Evolutionary conservation across 1,284 basidiomycete genomes (phyloP).

Genomic region (Pseudozyma sp.): DNA sequence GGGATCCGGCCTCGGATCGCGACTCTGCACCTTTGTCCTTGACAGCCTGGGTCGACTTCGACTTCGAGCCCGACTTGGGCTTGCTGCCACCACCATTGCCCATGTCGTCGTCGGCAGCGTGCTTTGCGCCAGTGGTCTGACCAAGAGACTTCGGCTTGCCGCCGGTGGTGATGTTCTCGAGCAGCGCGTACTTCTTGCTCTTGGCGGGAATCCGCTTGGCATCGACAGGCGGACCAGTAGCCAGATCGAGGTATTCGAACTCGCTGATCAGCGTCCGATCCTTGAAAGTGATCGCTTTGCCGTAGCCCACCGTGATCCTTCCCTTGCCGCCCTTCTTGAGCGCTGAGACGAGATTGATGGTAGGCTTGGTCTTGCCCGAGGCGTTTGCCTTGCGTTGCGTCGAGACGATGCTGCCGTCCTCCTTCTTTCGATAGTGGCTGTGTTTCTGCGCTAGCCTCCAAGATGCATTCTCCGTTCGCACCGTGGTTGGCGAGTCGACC

Average conservation of each 20-base stretch:
- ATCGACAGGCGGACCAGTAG: slow-evolving; percentile 70
- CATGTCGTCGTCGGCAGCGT: slow-evolving; percentile 22
- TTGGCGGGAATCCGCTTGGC: slow-evolving; percentile 68
- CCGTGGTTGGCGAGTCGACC: slow-evolving; percentile 61
- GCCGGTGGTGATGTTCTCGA: slow-evolving; percentile 70
- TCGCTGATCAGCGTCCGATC: slow-evolving; percentile 70
- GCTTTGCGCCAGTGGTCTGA: slow-evolving; percentile 59
- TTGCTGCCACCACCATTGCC: slow-evolving; percentile 14
- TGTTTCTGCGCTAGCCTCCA: slow-evolving; percentile 63
- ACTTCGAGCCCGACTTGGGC: slow-evolving; percentile 17
- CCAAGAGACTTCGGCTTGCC: slow-evolving; percentile 67
- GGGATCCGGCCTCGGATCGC: slow-evolving; percentile 16
- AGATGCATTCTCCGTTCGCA: slow-evolving; percentile 60
- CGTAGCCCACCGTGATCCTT: slow-evolving; percentile 70
- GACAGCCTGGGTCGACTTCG: slow-evolving; percentile 22
- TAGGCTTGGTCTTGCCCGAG: slow-evolving; percentile 43
- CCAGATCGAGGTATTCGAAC: slow-evolving; percentile 71
- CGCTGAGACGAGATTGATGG: slow-evolving; percentile 67
- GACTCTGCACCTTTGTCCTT: slow-evolving; percentile 26
- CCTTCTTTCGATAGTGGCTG: slow-evolving; percentile 53
- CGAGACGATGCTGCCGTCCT: slow-evolving; percentile 30
- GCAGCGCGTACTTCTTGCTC: slow-evolving; percentile 68
- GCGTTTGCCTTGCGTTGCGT: slow-evolving; percentile 28
- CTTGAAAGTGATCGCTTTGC: slow-evolving; percentile 71
- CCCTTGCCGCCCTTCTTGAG: slow-evolving; percentile 71